Evolutionary conservation across 164 flowering plant genomes (phyloP).

Genomic region (Berberis vulgaris): DNA sequence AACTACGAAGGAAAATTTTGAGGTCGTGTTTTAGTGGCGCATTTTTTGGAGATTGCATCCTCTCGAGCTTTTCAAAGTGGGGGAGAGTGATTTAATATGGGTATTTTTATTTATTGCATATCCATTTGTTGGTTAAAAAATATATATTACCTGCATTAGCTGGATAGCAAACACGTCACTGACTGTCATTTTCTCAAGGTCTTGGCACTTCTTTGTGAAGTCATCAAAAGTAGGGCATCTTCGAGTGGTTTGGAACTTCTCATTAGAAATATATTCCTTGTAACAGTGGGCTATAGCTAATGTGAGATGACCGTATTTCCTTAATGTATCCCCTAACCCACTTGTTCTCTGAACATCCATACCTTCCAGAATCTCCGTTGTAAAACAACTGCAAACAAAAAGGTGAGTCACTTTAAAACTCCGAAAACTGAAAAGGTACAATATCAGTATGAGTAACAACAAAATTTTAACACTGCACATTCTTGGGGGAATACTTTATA

Average conservation of each 20-base stretch:
- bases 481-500: no score
- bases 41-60: no score
- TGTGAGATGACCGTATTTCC: slow-evolving; percentile 74
- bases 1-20: no score
- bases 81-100: not conserved
- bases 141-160: slow-evolving; percentile 80
- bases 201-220: slow-evolving; percentile 59
- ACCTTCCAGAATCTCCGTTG: slow-evolving; percentile 97
- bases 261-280: slow-evolving; percentile 21
- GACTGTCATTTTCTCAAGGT: slow-evolving; percentile 81
- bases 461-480: no score
- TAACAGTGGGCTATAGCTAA: slow-evolving; percentile 56
- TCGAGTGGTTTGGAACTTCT: slow-evolving; percentile 12
- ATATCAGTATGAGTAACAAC: no score
- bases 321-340: slow-evolving; percentile 69
- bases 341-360: slow-evolving; percentile 93
- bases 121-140: not conserved
- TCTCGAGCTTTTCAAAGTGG: not conserved
- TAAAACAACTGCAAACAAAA: slow-evolving; percentile 61
- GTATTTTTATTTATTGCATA: no score
- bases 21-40: no score
- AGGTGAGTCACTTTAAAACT: not conserved
- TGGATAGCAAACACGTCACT: slow-evolving; percentile 87
- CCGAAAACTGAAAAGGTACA: no score
- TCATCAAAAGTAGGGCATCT: slow-evolving; percentile 54